Base-by-base conservation (phyloP, 192 early-diverging fungal species). In the Pecoramyces ruminantium region DNA sequence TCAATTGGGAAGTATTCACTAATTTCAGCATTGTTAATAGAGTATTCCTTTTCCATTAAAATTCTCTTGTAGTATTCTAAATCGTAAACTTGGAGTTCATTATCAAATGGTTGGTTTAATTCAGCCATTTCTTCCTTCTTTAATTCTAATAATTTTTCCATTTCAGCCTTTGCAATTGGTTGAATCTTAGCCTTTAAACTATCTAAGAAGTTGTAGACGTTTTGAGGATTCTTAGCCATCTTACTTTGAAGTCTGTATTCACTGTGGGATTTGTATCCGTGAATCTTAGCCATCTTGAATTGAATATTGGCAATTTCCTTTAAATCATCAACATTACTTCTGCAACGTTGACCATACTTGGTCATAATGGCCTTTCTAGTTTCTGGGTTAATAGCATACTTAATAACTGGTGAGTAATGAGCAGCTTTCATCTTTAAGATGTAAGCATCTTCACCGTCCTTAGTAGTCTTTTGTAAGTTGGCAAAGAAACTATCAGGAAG, bases 1-100 rank as follows among this genome's bases (percentile, higher is more conserved):
- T 87, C 87, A 84, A 93, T 87, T 27, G 88, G 86, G 83, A 95
- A 94, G 82, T 93, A 95, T 82, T 94, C 86, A 84, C 94, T 94
- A 85, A 95, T 91, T 51, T 89, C 85, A 80, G 94, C 91, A 80
- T 94, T 88, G 82, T 93, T 92, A 79, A 96, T 91, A n/a, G 89
- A 83, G 83, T 93, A 93, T 82, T 92, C 86, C 77, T 88, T 88
- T 85, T 94, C 92, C 81, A 93, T 87, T 40, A 94, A 81, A 81
- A 92, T 85, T 79, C 90, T 92, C 77, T 90, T 83, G 82, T 95
- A 95, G 85, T 92, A 96, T 77, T 86, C 86, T 79, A n/a, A n/a
- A n/a, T n/a, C n/a, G n/a, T n/a, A n/a, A n/a, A n/a, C n/a, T n/a
- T 90, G 86, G 40, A 96, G 78, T 38, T 85, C 78, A 21, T 89